Conservation (phyloP, 441 rosid species). For the Pelargonium fulgidum region DNA sequence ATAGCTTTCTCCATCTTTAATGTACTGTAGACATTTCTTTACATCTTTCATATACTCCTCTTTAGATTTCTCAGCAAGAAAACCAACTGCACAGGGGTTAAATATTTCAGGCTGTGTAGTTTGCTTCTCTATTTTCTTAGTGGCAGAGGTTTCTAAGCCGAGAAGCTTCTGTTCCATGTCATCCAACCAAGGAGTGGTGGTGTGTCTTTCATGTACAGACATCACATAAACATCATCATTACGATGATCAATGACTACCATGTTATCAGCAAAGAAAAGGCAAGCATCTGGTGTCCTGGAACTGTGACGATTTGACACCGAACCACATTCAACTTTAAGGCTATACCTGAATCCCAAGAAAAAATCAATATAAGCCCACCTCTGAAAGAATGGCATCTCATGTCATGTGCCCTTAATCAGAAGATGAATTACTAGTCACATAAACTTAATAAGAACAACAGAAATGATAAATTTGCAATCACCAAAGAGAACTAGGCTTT, state of each 20-base stretch:
- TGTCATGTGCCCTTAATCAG: neutral
- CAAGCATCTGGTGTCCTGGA: slow-evolving; percentile 87
- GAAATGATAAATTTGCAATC: neutral
- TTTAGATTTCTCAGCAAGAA: slow-evolving; percentile 55
- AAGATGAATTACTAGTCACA: neutral
- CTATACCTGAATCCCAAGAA: slow-evolving; percentile 47
- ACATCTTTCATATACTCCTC: slow-evolving; percentile 66
- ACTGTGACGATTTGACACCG: slow-evolving; percentile 53
- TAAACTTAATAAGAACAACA: neutral
- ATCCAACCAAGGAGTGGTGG: slow-evolving; percentile 49
- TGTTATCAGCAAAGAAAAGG: slow-evolving; percentile 72
- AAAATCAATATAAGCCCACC: slow-evolving; percentile 4
- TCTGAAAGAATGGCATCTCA: neutral
- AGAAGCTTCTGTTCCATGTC: slow-evolving; percentile 58
- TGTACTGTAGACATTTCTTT: slow-evolving; percentile 56
- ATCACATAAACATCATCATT: slow-evolving; percentile 64
- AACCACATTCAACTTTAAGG: slow-evolving; percentile 92
- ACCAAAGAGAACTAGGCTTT: neutral
- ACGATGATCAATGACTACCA: slow-evolving; percentile 64
- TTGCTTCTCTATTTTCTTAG: slow-evolving; percentile 27
- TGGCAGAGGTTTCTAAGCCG: slow-evolving; percentile 30
- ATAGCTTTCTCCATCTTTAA: slow-evolving; percentile 96
- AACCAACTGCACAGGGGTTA: slow-evolving; percentile 35
- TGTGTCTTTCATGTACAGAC: slow-evolving; percentile 47
- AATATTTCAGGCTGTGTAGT: slow-evolving; percentile 17